These are phyloP conservation scores for Oenanthe sinensis DNA, from an alignment of 129 eudicot species.

Conservation along the genomic window DNA sequence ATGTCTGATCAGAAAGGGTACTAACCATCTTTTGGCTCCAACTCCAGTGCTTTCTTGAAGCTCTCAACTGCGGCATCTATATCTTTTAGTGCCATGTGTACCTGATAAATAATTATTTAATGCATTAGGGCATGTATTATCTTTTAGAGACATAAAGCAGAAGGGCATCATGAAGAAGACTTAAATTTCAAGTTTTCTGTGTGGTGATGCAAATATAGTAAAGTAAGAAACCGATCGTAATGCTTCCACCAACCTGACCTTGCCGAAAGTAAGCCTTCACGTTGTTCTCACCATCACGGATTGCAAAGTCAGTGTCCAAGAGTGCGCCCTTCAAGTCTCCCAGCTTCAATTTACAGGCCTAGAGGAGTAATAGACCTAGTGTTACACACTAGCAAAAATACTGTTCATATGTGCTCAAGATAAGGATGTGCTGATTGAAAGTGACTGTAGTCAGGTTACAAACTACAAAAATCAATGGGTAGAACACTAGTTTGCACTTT, in stretches of 20 bases:
- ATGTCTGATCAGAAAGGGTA: conserved; percentile 8
- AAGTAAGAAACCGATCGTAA: not conserved
- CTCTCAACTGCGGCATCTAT: conserved; percentile 85
- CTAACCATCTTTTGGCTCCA: conserved; percentile 89
- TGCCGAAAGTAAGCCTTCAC: conserved; percentile 92
- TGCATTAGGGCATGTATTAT: not conserved
- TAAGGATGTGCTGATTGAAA: not conserved
- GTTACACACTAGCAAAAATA: not conserved
- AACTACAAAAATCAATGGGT: not conserved
- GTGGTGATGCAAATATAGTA: not conserved
- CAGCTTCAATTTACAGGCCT: conserved; percentile 90
- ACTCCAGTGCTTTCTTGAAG: conserved; percentile 71
- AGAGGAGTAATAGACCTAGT: not conserved
- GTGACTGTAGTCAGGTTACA: not conserved
- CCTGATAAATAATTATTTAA: conserved; percentile 35
- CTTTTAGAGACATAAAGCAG: not conserved
- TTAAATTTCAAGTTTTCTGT: not conserved
- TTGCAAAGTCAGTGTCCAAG: conserved; percentile 73
- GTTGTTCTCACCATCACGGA: conserved; percentile 75
- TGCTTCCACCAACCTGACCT: conserved; percentile 72
- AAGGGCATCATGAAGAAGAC: not conserved
- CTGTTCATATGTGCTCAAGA: not conserved
- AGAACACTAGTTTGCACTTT: not conserved
- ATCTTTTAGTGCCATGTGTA: conserved; percentile 81
- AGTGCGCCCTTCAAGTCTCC: conserved; percentile 91